Percentiles rank a stretch among this genome's conserved stretches.
These are phyloP conservation scores for Aspergillus glaucus DNA, from an alignment of 2,329 filamentous ascomycete genomes.

Conservation along the genomic window DNA sequence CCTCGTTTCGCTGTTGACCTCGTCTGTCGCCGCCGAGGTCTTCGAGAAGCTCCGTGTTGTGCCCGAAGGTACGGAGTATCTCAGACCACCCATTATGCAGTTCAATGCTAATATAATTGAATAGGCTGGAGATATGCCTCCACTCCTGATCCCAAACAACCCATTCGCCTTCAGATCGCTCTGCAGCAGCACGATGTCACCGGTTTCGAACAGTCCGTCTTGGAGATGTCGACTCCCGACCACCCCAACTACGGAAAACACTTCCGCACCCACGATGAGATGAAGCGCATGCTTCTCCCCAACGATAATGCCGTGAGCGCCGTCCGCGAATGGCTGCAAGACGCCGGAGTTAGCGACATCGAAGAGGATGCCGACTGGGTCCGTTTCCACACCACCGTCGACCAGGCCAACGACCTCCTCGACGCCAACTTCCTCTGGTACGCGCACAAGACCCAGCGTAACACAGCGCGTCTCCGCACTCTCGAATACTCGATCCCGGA, in stretches of 20 bases:
- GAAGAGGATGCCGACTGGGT: conserved; percentile 34
- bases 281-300: conserved; percentile 46
- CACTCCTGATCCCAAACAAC: conserved; percentile 18
- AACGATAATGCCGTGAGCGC: conserved; percentile 32
- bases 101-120: not conserved
- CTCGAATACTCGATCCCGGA: conserved; percentile 36
- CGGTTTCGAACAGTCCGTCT: conserved; percentile 41
- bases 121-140: conserved; percentile 29
- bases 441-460: conserved; percentile 14
- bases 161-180: conserved; percentile 29
- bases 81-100: not conserved
- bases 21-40: conserved; percentile 23
- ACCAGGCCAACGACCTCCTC: conserved; percentile 32
- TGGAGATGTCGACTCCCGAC: conserved; percentile 46
- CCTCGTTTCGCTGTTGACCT: conserved; percentile 21
- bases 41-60: conserved; percentile 31
- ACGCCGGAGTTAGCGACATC: conserved; percentile 32
- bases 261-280: conserved; percentile 42
- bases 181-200: conserved; percentile 29
- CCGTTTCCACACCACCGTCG: conserved; percentile 31
- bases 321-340: conserved; percentile 43
- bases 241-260: conserved; percentile 46
- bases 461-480: conserved; percentile 31
- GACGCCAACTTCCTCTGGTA: conserved; percentile 38
- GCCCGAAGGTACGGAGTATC: conserved; percentile 24